Conservation (phyloP, 2,329 filamentous ascomycete genomes). For the Simplicillium sp. region DNA sequence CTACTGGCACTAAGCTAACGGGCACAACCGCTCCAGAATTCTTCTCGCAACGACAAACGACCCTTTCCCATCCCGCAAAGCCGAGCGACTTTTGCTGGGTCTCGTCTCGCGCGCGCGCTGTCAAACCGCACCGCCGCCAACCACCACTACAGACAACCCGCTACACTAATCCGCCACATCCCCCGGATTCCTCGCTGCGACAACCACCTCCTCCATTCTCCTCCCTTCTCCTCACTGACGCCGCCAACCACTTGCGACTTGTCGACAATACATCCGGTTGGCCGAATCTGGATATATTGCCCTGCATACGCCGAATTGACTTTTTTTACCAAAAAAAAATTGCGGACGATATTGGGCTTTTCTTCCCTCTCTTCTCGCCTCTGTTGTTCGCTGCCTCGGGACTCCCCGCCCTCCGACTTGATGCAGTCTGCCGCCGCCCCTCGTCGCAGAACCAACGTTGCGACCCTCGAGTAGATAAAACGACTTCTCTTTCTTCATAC, state of each 20-base stretch:
- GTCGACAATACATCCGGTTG: background rate
- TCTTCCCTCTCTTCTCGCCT: background rate
- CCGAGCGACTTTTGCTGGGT: no score
- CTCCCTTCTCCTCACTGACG: background rate
- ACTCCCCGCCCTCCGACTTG: background rate
- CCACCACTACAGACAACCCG: background rate
- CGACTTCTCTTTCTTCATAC: no score
- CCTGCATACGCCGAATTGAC: background rate
- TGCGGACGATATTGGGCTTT: background rate
- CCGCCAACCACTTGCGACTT: background rate
- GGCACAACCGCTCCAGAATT: no score
- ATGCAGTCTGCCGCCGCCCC: background rate
- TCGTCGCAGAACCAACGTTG: slow-evolving; percentile 5
- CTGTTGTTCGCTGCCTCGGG: background rate
- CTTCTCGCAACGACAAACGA: no score
- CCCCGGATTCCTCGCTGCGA: background rate
- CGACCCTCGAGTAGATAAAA: slow-evolving; percentile 1
- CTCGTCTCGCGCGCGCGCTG: no score
- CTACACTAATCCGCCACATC: background rate
- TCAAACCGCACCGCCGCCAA: no score
- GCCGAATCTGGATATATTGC: background rate
- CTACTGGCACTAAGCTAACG: no score
- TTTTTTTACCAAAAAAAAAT: no score
- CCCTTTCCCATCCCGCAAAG: no score
- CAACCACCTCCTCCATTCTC: background rate